phyloP scores from a whole-genome alignment of 805 yeast species.

The Myxozyma lipomycoides region DNA sequence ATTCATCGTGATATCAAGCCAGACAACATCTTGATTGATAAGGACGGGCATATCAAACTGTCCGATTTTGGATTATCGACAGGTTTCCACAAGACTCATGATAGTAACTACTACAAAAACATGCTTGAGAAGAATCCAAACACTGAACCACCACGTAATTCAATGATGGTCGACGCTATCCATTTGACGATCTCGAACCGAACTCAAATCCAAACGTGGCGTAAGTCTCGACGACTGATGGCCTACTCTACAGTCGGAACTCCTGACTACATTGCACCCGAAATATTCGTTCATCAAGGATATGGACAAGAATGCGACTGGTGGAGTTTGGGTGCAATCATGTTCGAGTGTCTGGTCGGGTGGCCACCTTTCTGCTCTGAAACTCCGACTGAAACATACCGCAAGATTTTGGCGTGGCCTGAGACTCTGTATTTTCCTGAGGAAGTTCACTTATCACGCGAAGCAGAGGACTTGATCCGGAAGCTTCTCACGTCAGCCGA shows the following conservation, averaged over 20 bases:
- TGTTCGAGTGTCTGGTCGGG: constrained; percentile 93
- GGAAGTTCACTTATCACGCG: constrained; percentile 83
- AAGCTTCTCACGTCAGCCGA: constrained; percentile 74
- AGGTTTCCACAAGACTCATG: constrained; percentile 93
- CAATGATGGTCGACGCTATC: constrained; percentile 89
- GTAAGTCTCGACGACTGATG: constrained; percentile 85
- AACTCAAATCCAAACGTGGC: constrained; percentile 95
- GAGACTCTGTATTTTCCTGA: constrained; percentile 86
- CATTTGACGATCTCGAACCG: constrained; percentile 92
- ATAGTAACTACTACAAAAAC: constrained; percentile 78
- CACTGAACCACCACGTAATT: constrained; percentile 51
- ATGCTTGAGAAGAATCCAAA: constrained; percentile 56
- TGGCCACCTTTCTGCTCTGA: constrained; percentile 98
- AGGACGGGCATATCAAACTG: constrained; percentile 63
- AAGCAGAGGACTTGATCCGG: constrained; percentile 80
- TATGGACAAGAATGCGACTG: constrained; percentile 97
- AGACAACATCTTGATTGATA: constrained; percentile 86
- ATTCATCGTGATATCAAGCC: constrained; percentile 98
- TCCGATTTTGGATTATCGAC: constrained; percentile 79
- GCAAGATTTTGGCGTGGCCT: constrained; percentile 87
- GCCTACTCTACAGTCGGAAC: constrained; percentile 96
- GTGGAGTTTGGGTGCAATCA: constrained; percentile 96
- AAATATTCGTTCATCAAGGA: constrained; percentile 86
- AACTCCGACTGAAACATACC: constrained; percentile 89
- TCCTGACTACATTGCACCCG: constrained; percentile 95